Evolutionary conservation across 1,139 yeast genomes (phyloP).

Genomic region (Geotrichum australiense): DNA sequence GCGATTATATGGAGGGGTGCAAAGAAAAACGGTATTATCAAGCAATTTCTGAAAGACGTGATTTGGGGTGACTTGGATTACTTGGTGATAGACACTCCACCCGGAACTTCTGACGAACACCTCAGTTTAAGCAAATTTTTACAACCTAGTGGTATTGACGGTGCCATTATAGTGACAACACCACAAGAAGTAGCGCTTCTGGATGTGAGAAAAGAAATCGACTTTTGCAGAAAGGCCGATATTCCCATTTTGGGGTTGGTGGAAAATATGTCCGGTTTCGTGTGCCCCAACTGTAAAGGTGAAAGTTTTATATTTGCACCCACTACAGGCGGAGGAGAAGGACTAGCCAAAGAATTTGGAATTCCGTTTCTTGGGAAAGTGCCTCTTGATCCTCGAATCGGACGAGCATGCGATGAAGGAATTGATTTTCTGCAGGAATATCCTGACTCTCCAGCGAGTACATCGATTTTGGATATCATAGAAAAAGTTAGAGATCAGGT

Average conservation of each 20-base stretch:
- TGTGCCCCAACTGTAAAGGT: conserved; percentile 89
- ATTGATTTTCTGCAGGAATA: conserved; percentile 67
- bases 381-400: conserved; percentile 94
- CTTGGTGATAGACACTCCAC: conserved; percentile 92
- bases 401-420: conserved; percentile 84
- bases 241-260: conserved; percentile 83
- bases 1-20: conserved; percentile 98
- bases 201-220: conserved; percentile 94
- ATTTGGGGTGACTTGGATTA: conserved; percentile 95
- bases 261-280: conserved; percentile 98
- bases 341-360: conserved; percentile 68
- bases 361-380: conserved; percentile 83
- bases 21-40: conserved; percentile 86
- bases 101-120: conserved; percentile 98
- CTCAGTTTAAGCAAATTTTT: conserved; percentile 79
- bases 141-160: conserved; percentile 89
- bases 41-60: conserved; percentile 89
- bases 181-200: conserved; percentile 96
- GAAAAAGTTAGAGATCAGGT: conserved; percentile 36
- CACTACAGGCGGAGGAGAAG: conserved; percentile 94
- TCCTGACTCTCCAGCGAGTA: conserved; percentile 92
- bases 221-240: conserved; percentile 86
- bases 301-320: conserved; percentile 88
- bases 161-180: conserved; percentile 91
- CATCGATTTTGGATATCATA: conserved; percentile 79